Base-by-base conservation (phyloP, 257 asterid genomes). In the Paraleonurus japonicus region DNA sequence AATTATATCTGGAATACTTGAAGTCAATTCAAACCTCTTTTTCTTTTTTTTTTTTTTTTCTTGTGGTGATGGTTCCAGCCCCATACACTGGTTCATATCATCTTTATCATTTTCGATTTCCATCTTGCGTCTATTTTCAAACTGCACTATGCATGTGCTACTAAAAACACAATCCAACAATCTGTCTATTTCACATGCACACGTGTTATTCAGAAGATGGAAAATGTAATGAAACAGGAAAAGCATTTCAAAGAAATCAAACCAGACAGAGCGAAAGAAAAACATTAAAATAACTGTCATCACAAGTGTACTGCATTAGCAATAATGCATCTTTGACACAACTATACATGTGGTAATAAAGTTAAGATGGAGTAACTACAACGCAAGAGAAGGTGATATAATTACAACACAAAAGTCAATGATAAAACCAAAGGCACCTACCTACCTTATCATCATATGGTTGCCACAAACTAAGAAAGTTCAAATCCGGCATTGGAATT, bases 401-500 rank as follows among this genome's bases (percentile, higher is more conserved):
- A 47, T n/a, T 47, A 47, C 54, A 47, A 47, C 7, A 5, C 54
- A 37, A 33, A 41, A 16, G 10, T 55, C 13, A 22, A 63, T 3
- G 51, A 45, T 27, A 43, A 63, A 60, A 13, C 27, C 60, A 55
- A 74, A 59, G 70, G n/a, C 13, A n/a, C 54, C 22, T 4, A 26
- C 65, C 66, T 51, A 63, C 81, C 84, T 79, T 67, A 12, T 47
- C 64, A 62, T 71, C 27, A 45, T 71, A 30, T 69, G 59, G 35
- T 50, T 33, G 19, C 55, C 69, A 22, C 41, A 69, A 51, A 43
- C 81, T 86, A 94, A 58, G 99, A 94, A 79, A 94, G 95, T 69
- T 91, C 99, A 73, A 94, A 94, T 54, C 98, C 98, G 20, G 99
- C 95, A 83, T 94, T 94, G 12, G 99, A 91, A 78, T 85, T 91